These are phyloP conservation scores for Penicillium egyptiacum DNA, from an alignment of 495 filamentous ascomycete species.

Conservation along the genomic window DNA sequence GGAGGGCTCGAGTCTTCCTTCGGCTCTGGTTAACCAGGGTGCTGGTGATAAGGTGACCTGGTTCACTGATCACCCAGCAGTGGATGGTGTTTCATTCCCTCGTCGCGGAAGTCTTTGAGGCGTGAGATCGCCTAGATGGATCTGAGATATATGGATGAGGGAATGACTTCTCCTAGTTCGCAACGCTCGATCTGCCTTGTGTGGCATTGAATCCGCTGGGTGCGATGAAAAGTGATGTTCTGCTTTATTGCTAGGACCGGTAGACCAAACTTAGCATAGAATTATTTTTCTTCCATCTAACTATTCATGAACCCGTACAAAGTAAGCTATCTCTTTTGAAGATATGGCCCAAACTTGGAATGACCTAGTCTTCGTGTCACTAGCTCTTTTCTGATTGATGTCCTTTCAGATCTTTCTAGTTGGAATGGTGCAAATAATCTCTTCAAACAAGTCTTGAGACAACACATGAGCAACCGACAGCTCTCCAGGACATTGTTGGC, in stretches of 20 bases:
- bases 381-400: too few relatives aligned
- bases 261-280: not conserved
- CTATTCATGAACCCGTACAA: not conserved
- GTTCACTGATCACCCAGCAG: constrained; percentile 85
- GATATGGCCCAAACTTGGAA: not conserved
- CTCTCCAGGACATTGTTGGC: not conserved
- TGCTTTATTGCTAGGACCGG: not conserved
- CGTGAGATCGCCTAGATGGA: constrained; percentile 25
- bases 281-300: not conserved
- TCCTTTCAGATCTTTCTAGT: not conserved
- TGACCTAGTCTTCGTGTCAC: too few relatives aligned
- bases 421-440: not conserved
- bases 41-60: constrained; percentile 85
- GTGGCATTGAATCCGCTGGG: not conserved
- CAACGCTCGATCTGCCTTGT: not conserved
- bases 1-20: constrained; percentile 73
- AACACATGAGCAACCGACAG: not conserved
- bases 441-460: not conserved
- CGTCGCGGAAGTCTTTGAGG: constrained; percentile 57
- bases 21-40: constrained; percentile 79
- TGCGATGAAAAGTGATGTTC: not conserved
- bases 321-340: not conserved
- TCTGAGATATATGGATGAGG: not conserved
- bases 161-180: not conserved
- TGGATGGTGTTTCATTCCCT: constrained; percentile 80